Evolutionary conservation across 768 basidiomycete genomes (phyloP), one percentile per base, ranked within the genome.

Genomic region (Russula foetens): DNA sequence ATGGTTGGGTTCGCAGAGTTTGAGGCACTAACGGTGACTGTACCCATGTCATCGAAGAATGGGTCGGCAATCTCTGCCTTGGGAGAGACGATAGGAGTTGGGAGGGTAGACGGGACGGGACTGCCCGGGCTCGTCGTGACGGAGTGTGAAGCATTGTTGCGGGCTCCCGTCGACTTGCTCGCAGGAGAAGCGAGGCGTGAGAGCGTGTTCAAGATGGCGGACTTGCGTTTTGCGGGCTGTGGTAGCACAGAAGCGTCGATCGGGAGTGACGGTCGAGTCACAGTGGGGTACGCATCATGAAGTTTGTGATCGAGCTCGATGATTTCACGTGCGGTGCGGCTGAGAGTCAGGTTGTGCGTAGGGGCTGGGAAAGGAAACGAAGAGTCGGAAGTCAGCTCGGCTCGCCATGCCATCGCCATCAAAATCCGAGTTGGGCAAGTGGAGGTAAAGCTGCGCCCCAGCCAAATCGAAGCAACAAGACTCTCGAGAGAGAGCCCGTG

Each of bases 281-380:
- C 73, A 60, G 72, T 74, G 28, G 85, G 81, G 68, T 84, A 75
- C 21, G 80, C 71, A 58, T 88, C 86, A 54, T 80, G 82, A 58
- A 95, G 83, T 75, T 90, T 92, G 53, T 79, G 78, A 71, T 93
- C 84, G n/a, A 93, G 80, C 65, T 94, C 90, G 43, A 87, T 76
- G 46, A 94, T 77, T 72, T 94, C 92, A 65, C 79, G 77, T 49
- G 83, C 81, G 58, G 85, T 84, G 60, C 92, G 84, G 8, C 86
- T 88, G 48, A 95, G 83, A 43, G 92, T 95, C 52, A 93, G 79
- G 76, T 92, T 90, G 74, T 93, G 90, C 24, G 89, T 94, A 29
- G 92, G 87, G 23, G 92, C 92, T 91, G 75, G 53, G 43, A 50
- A 66, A 41, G 56, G n/a, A 58, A 38, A 58, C 55, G 58, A 65